Percentiles rank a stretch among this genome's conserved stretches.
phyloP scores from a whole-genome alignment of 2,329 filamentous ascomycete species.

The Aureobasidium sp. region DNA sequence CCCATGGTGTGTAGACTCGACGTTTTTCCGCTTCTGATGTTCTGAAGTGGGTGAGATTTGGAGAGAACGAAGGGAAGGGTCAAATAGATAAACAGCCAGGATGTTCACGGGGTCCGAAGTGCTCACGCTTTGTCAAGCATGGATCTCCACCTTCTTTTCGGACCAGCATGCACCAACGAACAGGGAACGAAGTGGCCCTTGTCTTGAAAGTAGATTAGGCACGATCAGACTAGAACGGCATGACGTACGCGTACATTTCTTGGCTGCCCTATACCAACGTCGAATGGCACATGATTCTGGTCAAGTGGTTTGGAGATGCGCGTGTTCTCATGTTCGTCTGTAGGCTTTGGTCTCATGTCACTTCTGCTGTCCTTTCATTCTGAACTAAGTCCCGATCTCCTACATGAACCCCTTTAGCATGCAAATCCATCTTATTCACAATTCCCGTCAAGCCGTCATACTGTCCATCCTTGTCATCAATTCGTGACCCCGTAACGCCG shows the following conservation, averaged over 20 bases:
- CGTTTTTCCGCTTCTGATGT: background rate
- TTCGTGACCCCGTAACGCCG: conserved; percentile 8
- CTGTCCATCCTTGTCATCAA: background rate
- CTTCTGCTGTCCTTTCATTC: background rate
- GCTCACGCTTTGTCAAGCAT: background rate
- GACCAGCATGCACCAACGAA: background rate
- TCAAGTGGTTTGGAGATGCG: background rate
- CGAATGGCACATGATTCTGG: background rate
- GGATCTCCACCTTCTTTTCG: conserved; percentile 4
- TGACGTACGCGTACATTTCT: conserved; percentile 7
- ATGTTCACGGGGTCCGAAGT: background rate
- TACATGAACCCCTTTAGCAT: background rate
- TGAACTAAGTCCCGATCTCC: background rate
- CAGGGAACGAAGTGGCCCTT: background rate
- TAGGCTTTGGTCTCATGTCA: background rate
- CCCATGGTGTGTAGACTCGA: background rate
- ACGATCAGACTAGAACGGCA: background rate
- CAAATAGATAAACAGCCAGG: background rate
- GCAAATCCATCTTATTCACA: background rate
- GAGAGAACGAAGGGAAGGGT: background rate
- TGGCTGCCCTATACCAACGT: background rate
- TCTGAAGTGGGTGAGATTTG: background rate
- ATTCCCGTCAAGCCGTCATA: background rate
- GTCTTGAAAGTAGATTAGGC: background rate
- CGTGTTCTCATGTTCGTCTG: background rate